Conservation (phyloP, 345 rosid species). For the Psidium guajava region DNA sequence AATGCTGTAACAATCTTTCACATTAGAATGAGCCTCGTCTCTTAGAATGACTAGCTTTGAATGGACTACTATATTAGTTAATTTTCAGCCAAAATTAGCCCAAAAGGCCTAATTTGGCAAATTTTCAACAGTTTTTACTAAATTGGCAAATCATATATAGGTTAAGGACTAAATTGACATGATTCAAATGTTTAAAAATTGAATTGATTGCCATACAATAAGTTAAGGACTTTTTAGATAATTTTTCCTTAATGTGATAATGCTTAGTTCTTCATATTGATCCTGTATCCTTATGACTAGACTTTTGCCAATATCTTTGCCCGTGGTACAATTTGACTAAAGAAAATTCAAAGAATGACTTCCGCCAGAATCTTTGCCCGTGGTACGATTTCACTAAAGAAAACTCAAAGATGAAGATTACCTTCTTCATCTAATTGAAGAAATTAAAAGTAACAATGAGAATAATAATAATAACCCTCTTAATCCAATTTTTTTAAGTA, state of each 20-base stretch:
- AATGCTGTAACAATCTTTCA: no score
- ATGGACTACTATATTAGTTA: no score
- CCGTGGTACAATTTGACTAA: not conserved
- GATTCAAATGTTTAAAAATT: no score
- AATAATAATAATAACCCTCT: not conserved
- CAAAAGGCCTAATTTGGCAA: no score
- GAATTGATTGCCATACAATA: no score
- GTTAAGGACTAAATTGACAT: no score
- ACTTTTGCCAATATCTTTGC: not conserved
- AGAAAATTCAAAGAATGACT: not conserved
- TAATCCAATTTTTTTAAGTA: not conserved
- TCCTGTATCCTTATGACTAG: not conserved
- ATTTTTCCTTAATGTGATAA: not conserved
- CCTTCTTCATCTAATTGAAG: not conserved
- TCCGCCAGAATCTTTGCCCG: not conserved
- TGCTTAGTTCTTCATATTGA: not conserved
- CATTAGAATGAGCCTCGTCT: no score
- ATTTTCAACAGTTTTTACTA: no score
- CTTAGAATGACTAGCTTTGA: no score
- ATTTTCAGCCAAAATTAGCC: no score
- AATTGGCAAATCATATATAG: no score
- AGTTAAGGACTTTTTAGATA: no score
- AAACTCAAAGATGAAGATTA: not conserved
- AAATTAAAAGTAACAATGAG: not conserved
- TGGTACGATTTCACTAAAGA: not conserved